Base-by-base conservation (phyloP, 441 rosid species). In the Melastoma candidum region DNA sequence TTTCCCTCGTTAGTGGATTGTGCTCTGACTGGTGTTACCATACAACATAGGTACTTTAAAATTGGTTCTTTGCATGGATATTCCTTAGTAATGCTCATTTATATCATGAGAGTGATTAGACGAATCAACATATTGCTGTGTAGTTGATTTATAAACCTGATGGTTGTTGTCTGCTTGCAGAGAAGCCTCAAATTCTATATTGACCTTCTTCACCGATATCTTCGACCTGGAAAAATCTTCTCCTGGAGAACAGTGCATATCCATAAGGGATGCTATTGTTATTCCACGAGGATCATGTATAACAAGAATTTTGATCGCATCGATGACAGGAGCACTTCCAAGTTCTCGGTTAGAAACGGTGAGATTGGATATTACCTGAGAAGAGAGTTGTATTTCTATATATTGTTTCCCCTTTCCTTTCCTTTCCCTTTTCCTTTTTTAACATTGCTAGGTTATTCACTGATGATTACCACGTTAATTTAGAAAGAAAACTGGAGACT, bases 271-370 rank as follows among this genome's bases (percentile, higher is more conserved):
- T 63, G 66, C 55, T 53, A 71, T 94, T 57, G 67, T 94, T 62
- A 63, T 87, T 72, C 99, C 95, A 47, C 87, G 96, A 53, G 99
- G 99, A 61, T 68, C 85, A 55, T 78, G 77, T 60, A 70, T 89
- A 44, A 69, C 89, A 44, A 80, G 97, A 83, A 70, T 94, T 65
- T 69, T 94, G 70, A 68, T 89, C 56, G 86, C 99, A 13, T 87
- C 93, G 46, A 66, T 93, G 69, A 72, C 99, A 9, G 99, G 99
- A 65, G 99, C 99, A 63, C 86, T 93, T 46, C 99, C 99, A 14
- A 77, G 84, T 80, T 93, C 97, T 53, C 89, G 95, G 71, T 54
- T 89, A 64, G 97, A 93, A 64, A 77, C 88, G 76, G 98, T 88
- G 78, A 49, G 58, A 53, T 49, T 17, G 22, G 22, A 17, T 17